Evolutionary conservation across 2,329 filamentous ascomycete species (phyloP), one percentile per base, ranked within the genome.

Genomic region (Alternaria sp.): DNA sequence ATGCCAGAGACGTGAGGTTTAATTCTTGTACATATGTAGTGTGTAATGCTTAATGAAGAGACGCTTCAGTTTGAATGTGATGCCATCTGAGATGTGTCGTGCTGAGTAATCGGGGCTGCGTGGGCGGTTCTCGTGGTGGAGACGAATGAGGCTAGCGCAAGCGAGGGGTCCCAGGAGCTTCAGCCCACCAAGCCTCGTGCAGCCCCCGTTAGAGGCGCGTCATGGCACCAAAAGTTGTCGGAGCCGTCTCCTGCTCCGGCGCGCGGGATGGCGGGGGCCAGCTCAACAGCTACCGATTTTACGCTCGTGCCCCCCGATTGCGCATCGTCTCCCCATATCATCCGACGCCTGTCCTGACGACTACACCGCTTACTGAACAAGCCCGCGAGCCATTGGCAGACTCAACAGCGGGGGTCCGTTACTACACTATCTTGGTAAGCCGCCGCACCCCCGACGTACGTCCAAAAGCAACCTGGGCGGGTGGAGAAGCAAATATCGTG

Each of bases 371-470:
- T 63, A 58, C 60, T 64, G 52, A 64, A 61, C 49, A 59, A 44
- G 19, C 52, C 47, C 30, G 40, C 62, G 49, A 56, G 57, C 66
- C 51, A 57, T 61, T 62, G 60, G 67, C 54, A 63, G 47, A 57
- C 32, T 32, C 46, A n/a, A 25, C 28, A 32, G 59, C 60, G 62
- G 62, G 60, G 52, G 50, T 54, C 59, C 52, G 47, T 62, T 64
- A 68, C 64, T 63, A 66, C 51, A 66, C 55, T 66, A 44, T 54
- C 65, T 66, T 64, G 40, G 67, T 69, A 69, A 69, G 67, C 65
- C 44, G 51, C 26, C 23, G 19, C 49, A 47, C 55, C 60, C 44
- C 55, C 57, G 52, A 55, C 44, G 19, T 19, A 43, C 40, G 23
- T 50, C 63, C 61, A 71, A 70, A 69, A 71, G 62, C 45, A 69